A percentile compares a stretch with the other conserved stretches of the same genome.
Evolutionary conservation across 805 yeast genomes (phyloP).

Genomic region (Metschnikowia santaceciliae): DNA sequence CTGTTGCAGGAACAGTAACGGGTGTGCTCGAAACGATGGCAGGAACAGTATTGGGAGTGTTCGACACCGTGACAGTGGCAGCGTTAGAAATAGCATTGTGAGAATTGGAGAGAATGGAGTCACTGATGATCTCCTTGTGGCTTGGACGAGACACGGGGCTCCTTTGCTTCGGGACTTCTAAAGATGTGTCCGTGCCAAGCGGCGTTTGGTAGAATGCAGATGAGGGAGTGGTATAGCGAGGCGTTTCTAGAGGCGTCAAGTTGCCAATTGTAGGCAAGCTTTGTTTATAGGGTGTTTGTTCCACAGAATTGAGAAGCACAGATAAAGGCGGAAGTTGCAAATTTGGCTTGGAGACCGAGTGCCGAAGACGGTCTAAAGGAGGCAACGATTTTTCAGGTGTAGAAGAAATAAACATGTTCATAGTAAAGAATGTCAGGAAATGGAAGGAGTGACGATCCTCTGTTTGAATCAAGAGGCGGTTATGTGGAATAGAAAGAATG

Average conservation of each 20-base stretch:
- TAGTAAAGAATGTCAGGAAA: background rate
- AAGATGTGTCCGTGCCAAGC: background rate
- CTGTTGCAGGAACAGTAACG: no score
- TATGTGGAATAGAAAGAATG: background rate
- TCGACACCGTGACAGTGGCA: no score
- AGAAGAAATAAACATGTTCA: conserved; percentile 7
- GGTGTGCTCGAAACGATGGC: no score
- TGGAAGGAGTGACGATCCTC: background rate
- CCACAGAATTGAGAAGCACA: conserved; percentile 23
- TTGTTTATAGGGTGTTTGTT: conserved; percentile 15
- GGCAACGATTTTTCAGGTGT: conserved; percentile 34
- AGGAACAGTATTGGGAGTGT: no score
- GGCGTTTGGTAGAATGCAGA: background rate
- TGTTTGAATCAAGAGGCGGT: background rate
- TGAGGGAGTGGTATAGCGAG: conserved; percentile 7
- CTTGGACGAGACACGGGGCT: background rate
- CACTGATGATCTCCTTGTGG: no score
- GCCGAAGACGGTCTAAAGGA: conserved; percentile 17
- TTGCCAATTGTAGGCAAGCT: conserved; percentile 27
- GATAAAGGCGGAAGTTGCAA: conserved; percentile 39
- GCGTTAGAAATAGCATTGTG: no score
- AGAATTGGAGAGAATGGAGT: no score
- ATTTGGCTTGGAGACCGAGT: conserved; percentile 9
- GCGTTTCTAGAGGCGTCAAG: conserved; percentile 19
- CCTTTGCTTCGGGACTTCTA: background rate